These are phyloP conservation scores for Thalassiosira oceanica DNA, from an alignment of 352 stramenopile genomes.

Conservation along the genomic window DNA sequence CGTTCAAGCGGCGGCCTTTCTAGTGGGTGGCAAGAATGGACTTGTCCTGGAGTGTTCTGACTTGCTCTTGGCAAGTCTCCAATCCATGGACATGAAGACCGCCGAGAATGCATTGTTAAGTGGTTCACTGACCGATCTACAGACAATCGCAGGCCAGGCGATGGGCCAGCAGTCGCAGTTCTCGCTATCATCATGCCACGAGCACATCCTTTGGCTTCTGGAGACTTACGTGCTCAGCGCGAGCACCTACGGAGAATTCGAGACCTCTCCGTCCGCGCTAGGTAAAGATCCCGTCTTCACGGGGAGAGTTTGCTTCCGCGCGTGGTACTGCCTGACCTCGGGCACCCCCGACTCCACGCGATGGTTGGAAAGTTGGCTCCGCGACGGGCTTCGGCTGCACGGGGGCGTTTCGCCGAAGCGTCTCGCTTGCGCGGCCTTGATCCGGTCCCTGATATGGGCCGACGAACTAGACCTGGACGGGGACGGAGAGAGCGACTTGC, in stretches of 20 bases:
- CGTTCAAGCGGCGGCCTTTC: conserved; percentile 60
- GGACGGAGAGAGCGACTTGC: conserved; percentile 30
- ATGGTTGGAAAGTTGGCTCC: conserved; percentile 69
- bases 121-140: conserved; percentile 26
- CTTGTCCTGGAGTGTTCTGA: conserved; percentile 69
- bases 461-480: conserved; percentile 43
- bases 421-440: conserved; percentile 68
- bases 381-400: conserved; percentile 44
- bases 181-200: conserved; percentile 42
- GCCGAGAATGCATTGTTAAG: conserved; percentile 61
- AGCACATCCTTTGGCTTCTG: conserved; percentile 63
- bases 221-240: conserved; percentile 64
- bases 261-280: conserved; percentile 17
- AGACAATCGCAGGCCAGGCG: conserved; percentile 2
- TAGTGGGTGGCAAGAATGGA: conserved; percentile 75
- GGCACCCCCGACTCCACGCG: conserved; percentile 14
- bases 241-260: conserved; percentile 72
- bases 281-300: conserved; percentile 66
- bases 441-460: conserved; percentile 63
- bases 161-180: conserved; percentile 21
- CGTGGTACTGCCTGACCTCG: conserved; percentile 61
- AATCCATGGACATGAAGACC: conserved; percentile 60
- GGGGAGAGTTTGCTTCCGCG: conserved; percentile 61
- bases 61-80: conserved; percentile 52
- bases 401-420: conserved; percentile 48